Base-by-base conservation (phyloP, 768 basidiomycete genomes). In the Mycena pura region DNA sequence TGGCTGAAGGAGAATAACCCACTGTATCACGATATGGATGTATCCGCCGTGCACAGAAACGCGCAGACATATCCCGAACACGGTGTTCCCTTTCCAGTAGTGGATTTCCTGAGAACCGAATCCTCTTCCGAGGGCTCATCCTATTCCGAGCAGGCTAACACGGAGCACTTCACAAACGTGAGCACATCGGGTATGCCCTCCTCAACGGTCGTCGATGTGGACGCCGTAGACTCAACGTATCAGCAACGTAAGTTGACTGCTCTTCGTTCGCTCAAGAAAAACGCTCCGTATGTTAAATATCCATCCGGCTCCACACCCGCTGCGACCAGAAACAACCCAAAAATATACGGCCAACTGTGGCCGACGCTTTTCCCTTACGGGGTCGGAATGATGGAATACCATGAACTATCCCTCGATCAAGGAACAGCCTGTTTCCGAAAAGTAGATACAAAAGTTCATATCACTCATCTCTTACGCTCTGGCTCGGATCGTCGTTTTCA, bases 301-400 rank as follows among this genome's bases (percentile, higher is more conserved):
- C 61, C 62, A 6, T 61, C 63, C 1, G 63, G 61, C 13, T 28
- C 22, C 27, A 55, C 29, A 11, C 68, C 68, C 10, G 34, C 59
- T 19, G 29, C 59, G 13, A 65, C 66, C 17, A 36, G 29, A 21
- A 47, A 68, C 6, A 67, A 67, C 50, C 67, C 68, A 3, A 36
- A 39, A 10, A 46, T 69, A 24, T 69, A 41, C 48, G 63, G 60
- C 11, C 48, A 34, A 22, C 34, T 69, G 25, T 69, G 60, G 57
- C 68, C 68, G 24, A 68, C 67, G 24, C 54, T 69, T 14, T 69
- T 69, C 22, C 68, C 68, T 28, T 69, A 65, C 28, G 68, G 68
- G 22, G 56, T 65, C 17, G 68, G 68, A 14, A 64, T 62, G 52
- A 56, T 69, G 29, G 66, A 69, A 24, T 56, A 63, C 22, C 49